These are phyloP conservation scores for Macrolepiota albuminosa DNA, from an alignment of 768 basidiomycete genomes.

Conservation along the genomic window DNA sequence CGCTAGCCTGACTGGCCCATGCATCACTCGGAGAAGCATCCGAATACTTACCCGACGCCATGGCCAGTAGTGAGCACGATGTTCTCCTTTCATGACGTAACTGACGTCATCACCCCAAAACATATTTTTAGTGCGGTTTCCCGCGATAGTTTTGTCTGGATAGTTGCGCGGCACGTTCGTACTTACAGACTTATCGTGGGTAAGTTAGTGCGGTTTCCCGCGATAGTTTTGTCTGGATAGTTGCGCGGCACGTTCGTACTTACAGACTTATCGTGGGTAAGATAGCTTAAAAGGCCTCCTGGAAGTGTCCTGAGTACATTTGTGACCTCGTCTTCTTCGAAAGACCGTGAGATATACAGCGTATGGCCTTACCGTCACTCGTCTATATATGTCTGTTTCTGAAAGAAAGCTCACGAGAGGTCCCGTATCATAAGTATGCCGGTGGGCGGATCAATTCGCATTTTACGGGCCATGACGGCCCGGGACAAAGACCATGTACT, in stretches of 20 bases:
- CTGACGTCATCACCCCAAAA: constrained; percentile 3
- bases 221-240: constrained; percentile 4
- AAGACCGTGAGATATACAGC: background rate
- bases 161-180: background rate
- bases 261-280: constrained; percentile 4
- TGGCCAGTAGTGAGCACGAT: background rate
- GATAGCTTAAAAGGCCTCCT: background rate
- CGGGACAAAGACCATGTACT: too few relatives aligned
- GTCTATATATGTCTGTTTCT: background rate
- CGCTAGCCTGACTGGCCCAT: background rate
- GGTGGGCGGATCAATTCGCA: background rate
- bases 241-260: background rate
- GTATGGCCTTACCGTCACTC: background rate
- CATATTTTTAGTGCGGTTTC: constrained; percentile 1
- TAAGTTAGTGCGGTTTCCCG: background rate
- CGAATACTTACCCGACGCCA: background rate
- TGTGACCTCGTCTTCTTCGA: background rate
- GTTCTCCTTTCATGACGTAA: background rate
- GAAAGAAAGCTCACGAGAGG: background rate
- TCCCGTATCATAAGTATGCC: background rate
- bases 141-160: constrained; percentile 6
- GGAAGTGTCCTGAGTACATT: background rate
- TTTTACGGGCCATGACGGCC: background rate
- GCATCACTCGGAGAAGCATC: background rate
- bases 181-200: constrained; percentile 3